phyloP scores from a whole-genome alignment of 768 basidiomycete genomes.

The Tulasnella sp. region DNA sequence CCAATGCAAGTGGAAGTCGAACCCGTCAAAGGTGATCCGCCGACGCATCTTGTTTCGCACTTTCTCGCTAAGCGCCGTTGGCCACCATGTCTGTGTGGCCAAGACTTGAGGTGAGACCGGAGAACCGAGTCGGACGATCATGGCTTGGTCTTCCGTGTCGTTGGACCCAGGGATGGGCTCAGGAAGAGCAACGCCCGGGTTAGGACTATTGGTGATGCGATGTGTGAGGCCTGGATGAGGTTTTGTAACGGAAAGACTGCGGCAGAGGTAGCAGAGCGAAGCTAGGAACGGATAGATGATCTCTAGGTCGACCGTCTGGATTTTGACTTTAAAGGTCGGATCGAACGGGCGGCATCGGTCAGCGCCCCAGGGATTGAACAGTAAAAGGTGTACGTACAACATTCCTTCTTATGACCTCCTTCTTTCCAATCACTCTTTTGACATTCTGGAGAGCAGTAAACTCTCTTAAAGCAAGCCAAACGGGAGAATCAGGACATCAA shows the following conservation, averaged over 20 bases:
- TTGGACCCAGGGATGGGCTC: slow-evolving; percentile 3
- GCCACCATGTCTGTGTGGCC: slow-evolving; percentile 10
- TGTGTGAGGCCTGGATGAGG: slow-evolving; percentile 6
- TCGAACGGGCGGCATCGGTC: not conserved
- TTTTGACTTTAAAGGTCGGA: not conserved
- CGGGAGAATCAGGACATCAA: not conserved
- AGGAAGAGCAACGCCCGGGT: not conserved
- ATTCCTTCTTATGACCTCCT: slow-evolving; percentile 19
- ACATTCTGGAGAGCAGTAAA: slow-evolving; percentile 25
- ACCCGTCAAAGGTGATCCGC: slow-evolving; percentile 18
- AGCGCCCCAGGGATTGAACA: not conserved
- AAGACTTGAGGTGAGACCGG: not conserved
- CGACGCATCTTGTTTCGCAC: slow-evolving; percentile 22
- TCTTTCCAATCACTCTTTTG: slow-evolving; percentile 24
- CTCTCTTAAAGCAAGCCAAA: not conserved
- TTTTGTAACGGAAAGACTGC: not conserved
- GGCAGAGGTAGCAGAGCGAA: not conserved
- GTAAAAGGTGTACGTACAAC: not conserved
- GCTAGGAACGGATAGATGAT: slow-evolving; percentile 26
- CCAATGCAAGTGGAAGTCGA: slow-evolving; percentile 7
- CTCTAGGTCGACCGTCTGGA: slow-evolving; percentile 7
- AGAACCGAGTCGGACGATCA: slow-evolving; percentile 10
- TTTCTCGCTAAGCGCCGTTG: not conserved
- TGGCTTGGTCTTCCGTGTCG: slow-evolving; percentile 7
- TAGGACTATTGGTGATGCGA: slow-evolving; percentile 19